Evolutionary conservation across 2,329 filamentous ascomycete species (phyloP).

Genomic region (Gaeumannomyces sp.): DNA sequence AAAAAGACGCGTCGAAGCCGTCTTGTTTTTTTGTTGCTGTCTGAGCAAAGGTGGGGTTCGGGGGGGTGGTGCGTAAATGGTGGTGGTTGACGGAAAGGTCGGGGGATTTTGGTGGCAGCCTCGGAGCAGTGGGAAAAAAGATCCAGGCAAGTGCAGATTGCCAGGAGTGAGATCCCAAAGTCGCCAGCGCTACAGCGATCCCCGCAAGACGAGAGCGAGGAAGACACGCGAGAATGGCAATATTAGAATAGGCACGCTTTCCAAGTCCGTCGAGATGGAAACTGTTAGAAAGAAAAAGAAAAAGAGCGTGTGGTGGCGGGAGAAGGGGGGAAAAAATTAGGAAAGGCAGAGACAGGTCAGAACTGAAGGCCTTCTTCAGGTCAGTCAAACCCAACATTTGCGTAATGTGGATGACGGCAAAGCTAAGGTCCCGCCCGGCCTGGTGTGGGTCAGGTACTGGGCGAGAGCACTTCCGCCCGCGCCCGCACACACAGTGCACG

Average conservation of each 20-base stretch:
- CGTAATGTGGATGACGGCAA: conserved; percentile 10
- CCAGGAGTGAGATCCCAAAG: background rate
- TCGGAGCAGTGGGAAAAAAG: conserved; percentile 6
- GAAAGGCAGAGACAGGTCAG: background rate
- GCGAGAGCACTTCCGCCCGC: background rate
- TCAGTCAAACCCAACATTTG: conserved; percentile 9
- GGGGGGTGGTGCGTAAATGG: background rate
- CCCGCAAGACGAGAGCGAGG: background rate
- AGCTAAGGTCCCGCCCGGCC: conserved; percentile 7
- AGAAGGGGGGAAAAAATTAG: background rate
- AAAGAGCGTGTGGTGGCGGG: background rate
- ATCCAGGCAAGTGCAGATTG: conserved; percentile 11
- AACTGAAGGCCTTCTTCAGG: background rate
- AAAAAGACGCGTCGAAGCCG: background rate
- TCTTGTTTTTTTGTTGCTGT: conserved; percentile 1
- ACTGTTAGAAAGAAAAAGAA: background rate
- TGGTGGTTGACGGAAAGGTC: conserved; percentile 7
- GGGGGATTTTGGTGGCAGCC: conserved; percentile 3
- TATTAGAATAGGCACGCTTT: background rate
- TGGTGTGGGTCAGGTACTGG: conserved; percentile 7
- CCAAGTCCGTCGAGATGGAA: background rate
- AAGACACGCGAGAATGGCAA: background rate
- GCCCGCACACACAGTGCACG: background rate
- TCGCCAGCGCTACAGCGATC: background rate
- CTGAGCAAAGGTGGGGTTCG: background rate